Base-by-base conservation (phyloP, 1,284 basidiomycete genomes). In the Xerocomus nothofagi region DNA sequence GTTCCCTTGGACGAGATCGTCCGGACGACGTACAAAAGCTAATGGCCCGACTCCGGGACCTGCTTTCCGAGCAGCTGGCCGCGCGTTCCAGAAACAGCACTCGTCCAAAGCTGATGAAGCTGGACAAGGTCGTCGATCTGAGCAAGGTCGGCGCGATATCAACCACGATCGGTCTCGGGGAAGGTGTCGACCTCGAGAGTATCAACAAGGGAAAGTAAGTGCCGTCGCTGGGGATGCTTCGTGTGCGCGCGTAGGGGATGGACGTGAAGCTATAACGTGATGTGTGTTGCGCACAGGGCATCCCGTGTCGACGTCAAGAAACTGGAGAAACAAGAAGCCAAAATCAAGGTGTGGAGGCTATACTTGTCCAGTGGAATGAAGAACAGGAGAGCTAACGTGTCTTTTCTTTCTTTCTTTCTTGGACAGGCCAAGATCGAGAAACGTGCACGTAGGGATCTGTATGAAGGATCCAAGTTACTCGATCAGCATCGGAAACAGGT, bases 221-320 rank as follows among this genome's bases (percentile, higher is more conserved):
- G n/a, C 45, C 10, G 15, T n/a, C 27, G 36, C 21, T 37, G 31
- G 15, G 47, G 36, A 33, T 58, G 43, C 51, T 53, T 23, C 31
- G 40, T 50, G 37, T 44, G 41, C 42, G 41, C 42, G 31, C 30
- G 47, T 11, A 49, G 31, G 50, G 44, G 53, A 30, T 37, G 39
- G 34, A n/a, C 32, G 29, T 20, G 40, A 15, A 30, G 30, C 18
- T 57, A 29, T 27, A 21, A 50, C 31, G 15, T 50, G 53, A 57
- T 56, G 43, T 55, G 49, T 38, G 54, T 48, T 40, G 60, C 53
- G 44, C 36, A 39, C 31, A 91, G 91, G 70, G 92, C 91, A 27
- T 95, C 94, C 39, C 88, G 92, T 40, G 97, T 99, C 49, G 97
- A 99, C 74, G 83, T 99, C 56, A 95, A 93, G 73, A 98, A 98